Percentiles rank a stretch among this genome's conserved stretches.
Evolutionary conservation across 2,329 filamentous ascomycete species (phyloP).

Genomic region (Metarhizium brunneum): DNA sequence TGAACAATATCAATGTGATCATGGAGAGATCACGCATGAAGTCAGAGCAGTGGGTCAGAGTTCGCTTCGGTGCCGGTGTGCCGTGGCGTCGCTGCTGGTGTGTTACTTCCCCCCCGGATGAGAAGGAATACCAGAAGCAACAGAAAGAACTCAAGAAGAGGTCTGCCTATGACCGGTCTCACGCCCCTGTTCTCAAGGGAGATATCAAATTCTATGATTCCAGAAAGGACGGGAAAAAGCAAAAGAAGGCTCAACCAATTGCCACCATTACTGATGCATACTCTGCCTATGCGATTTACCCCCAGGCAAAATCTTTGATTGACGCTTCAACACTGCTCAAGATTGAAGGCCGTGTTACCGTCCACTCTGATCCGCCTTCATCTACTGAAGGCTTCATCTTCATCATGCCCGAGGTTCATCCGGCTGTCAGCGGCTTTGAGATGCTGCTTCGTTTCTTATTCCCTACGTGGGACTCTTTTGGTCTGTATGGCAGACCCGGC

Average conservation of each 20-base stretch:
- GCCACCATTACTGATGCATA: conserved; percentile 87
- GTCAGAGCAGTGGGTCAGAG: conserved; percentile 87
- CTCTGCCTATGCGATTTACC: conserved; percentile 91
- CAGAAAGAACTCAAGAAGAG: conserved; percentile 77
- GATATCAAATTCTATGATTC: conserved; percentile 93
- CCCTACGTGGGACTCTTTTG: conserved; percentile 88
- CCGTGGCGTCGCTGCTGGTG: conserved; percentile 97
- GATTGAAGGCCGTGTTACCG: conserved; percentile 81
- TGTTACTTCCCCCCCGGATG: conserved; percentile 83
- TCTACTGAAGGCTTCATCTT: conserved; percentile 91
- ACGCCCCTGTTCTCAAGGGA: conserved; percentile 62
- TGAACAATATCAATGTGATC: conserved; percentile 87
- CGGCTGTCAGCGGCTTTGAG: conserved; percentile 90
- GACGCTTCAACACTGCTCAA: conserved; percentile 93
- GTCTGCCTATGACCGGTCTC: conserved; percentile 70
- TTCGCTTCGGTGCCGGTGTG: conserved; percentile 90
- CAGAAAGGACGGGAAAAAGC: conserved; percentile 65
- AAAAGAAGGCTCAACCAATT: conserved; percentile 83
- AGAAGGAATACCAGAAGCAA: conserved; percentile 79
- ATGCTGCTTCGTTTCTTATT: conserved; percentile 91
- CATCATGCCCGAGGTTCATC: conserved; percentile 89
- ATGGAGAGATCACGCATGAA: conserved; percentile 72
- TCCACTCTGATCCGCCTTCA: conserved; percentile 70
- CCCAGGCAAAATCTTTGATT: conserved; percentile 85
- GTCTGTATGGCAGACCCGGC: conserved; percentile 79